Base-by-base conservation (phyloP, 2,329 filamentous ascomycete species). In the Ceratocystis albifundus region DNA sequence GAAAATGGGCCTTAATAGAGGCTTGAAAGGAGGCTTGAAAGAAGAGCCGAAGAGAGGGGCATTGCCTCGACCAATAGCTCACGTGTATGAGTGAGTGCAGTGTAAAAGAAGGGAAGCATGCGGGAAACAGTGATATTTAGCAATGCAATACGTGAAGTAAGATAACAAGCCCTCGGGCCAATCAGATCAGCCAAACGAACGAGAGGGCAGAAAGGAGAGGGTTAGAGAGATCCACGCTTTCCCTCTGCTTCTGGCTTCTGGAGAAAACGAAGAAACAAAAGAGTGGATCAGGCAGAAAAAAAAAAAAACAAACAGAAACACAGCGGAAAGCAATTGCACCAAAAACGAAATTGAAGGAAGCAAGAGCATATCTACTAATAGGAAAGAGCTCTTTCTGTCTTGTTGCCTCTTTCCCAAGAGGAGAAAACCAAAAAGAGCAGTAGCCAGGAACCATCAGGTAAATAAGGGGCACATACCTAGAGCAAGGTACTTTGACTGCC, bases 301-400 rank as follows among this genome's bases (percentile, higher is more conserved):
- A 44, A n/a, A 2, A 30, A 63, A 41, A 65, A 61, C 20, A 57
- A 44, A n/a, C 4, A 30, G 30, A 61, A 45, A 41, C 36, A 41
- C 10, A 41, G 3, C 12, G 10, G 36, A 41, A 41, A 41, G 36
- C 36, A 41, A 41, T 41, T 41, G 36, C 36, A 12, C 36, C 28
- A 65, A 53, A 63, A 67, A 62, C 41, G 28, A 66, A 69, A 66
- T 66, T 66, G 66, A 66, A 66, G 64, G 53, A 66, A 66, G 44
- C 28, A 32, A 41, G 22, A 30, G 20, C 44, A 55, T 17, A 28
- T 36, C 50, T 15, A 15, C 25, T n/a, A n/a, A 25, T 8, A 50
- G 61, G 44, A 50, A 63, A 28, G 17, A 63, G 25, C 55, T 30
- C 44, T 63, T n/a, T 50, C 15, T 62, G 3, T 46, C 50, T 61